These are phyloP conservation scores for Anastatica hierochuntica DNA, from an alignment of 345 rosid species.

Conservation along the genomic window DNA sequence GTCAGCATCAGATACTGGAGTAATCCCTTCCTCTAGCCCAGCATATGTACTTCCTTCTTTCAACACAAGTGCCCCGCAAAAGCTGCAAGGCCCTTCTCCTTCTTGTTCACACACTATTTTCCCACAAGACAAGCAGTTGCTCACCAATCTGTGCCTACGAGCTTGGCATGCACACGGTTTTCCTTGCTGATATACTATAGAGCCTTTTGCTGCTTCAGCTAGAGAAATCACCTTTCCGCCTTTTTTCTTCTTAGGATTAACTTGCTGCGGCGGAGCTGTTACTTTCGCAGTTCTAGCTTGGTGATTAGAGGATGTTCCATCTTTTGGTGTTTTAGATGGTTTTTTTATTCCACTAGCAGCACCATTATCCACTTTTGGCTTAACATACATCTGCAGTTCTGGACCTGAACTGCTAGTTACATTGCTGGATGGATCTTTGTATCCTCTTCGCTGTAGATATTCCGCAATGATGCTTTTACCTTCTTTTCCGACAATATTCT, in stretches of 20 bases:
- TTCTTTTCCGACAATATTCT: conserved; percentile 81
- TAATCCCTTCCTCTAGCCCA: conserved; percentile 22
- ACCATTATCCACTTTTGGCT: conserved; percentile 47
- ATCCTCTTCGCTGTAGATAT: conserved; percentile 63
- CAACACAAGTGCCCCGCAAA: conserved; percentile 80
- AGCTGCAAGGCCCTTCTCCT: conserved; percentile 63
- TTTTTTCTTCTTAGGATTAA: conserved; percentile 70
- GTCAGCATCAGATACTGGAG: conserved; percentile 71
- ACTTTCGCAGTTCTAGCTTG: conserved; percentile 28
- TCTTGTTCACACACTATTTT: conserved; percentile 96
- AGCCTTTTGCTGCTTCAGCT: conserved; percentile 93
- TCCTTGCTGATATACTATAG: conserved; percentile 87
- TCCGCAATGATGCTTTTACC: conserved; percentile 66
- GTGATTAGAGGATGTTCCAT: conserved; percentile 23
- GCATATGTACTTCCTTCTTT: conserved; percentile 39
- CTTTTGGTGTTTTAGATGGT: conserved; percentile 39
- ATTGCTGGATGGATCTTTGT: conserved; percentile 32
- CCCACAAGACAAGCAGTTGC: conserved; percentile 97
- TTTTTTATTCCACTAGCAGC: conserved; percentile 41
- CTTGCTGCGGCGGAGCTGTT: conserved; percentile 20
- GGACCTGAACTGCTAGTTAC: conserved; percentile 33
- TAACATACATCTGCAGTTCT: conserved; percentile 61
- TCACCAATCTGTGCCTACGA: conserved; percentile 59
- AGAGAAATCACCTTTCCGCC: conserved; percentile 74
- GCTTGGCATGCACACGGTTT: conserved; percentile 94